phyloP scores from a whole-genome alignment of 345 rosid genomes.

The Citrus cavaleriei region DNA sequence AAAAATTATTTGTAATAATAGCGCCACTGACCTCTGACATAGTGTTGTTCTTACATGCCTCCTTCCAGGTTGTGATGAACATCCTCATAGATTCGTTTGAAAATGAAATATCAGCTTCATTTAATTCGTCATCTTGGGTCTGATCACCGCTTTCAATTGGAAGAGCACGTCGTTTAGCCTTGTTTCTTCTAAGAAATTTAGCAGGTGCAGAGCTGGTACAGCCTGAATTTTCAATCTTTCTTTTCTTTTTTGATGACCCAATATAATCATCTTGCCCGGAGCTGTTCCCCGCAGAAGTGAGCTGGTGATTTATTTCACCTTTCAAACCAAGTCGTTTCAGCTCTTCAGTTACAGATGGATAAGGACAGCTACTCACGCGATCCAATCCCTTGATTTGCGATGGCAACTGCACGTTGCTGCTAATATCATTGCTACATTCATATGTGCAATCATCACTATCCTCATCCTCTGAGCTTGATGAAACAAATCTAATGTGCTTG shows the following conservation, averaged over 20 bases:
- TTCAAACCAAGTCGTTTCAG: slow-evolving; percentile 63
- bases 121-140: slow-evolving; percentile 16
- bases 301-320: slow-evolving; percentile 32
- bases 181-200: slow-evolving; percentile 34
- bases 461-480: slow-evolving; percentile 67
- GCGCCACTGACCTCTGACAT: slow-evolving; percentile 44
- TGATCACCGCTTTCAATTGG: slow-evolving; percentile 23
- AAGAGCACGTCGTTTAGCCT: slow-evolving; percentile 25
- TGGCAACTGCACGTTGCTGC: neutral
- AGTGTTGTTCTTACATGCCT: slow-evolving; percentile 57
- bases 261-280: slow-evolving; percentile 13
- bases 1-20: neutral
- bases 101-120: slow-evolving; percentile 49
- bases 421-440: slow-evolving; percentile 26
- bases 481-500: slow-evolving; percentile 61
- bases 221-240: slow-evolving; percentile 33
- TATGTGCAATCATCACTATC: slow-evolving; percentile 32
- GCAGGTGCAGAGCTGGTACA: slow-evolving; percentile 22
- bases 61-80: slow-evolving; percentile 87
- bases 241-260: slow-evolving; percentile 21
- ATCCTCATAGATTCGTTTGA: slow-evolving; percentile 37
- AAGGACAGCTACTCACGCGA: slow-evolving; percentile 68
- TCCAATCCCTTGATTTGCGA: slow-evolving; percentile 36
- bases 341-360: slow-evolving; percentile 89
- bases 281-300: slow-evolving; percentile 22